Conservation (phyloP, 2,329 filamentous ascomycete genomes). For the Colletotrichum euphorbiae region DNA sequence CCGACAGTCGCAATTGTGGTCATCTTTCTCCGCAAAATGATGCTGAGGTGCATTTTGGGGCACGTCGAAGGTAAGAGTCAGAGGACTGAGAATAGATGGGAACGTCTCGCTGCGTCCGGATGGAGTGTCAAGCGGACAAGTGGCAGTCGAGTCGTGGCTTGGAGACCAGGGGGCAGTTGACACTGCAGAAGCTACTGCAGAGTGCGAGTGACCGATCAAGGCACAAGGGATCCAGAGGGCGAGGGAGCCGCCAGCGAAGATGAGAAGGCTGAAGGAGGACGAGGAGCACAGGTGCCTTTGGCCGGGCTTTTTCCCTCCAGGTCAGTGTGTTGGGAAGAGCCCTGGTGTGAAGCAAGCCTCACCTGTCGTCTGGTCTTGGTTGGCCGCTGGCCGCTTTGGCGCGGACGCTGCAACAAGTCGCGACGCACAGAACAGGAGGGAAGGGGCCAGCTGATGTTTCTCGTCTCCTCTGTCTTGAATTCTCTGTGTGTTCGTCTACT, state of each 20-base stretch:
- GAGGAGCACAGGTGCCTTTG: conserved; percentile 1
- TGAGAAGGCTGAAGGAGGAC: no score
- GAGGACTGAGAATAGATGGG: not conserved
- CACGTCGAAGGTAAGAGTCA: conserved; percentile 7
- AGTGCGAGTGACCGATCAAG: conserved; percentile 26
- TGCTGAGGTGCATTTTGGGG: conserved; percentile 9
- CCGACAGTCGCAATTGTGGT: conserved; percentile 17
- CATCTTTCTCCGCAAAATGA: conserved; percentile 1
- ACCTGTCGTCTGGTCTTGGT: conserved; percentile 23
- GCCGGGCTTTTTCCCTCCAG: conserved; percentile 15
- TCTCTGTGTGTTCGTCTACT: not conserved
- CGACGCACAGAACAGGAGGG: conserved; percentile 34
- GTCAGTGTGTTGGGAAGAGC: conserved; percentile 7
- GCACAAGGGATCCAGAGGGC: conserved; percentile 12
- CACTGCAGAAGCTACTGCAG: conserved; percentile 32
- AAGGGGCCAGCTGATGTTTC: not conserved
- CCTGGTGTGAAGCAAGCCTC: conserved; percentile 16
- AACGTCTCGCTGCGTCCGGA: conserved; percentile 21
- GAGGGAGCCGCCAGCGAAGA: not conserved
- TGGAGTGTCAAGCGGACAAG: conserved; percentile 29
- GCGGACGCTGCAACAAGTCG: conserved; percentile 28
- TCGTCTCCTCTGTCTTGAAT: not conserved
- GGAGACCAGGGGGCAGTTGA: conserved; percentile 25
- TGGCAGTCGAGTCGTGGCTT: conserved; percentile 37
- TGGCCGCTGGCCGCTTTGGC: not conserved